These are phyloP conservation scores for Cenchrus americanus DNA, from an alignment of 176 grass and related monocot species.

Conservation along the genomic window DNA sequence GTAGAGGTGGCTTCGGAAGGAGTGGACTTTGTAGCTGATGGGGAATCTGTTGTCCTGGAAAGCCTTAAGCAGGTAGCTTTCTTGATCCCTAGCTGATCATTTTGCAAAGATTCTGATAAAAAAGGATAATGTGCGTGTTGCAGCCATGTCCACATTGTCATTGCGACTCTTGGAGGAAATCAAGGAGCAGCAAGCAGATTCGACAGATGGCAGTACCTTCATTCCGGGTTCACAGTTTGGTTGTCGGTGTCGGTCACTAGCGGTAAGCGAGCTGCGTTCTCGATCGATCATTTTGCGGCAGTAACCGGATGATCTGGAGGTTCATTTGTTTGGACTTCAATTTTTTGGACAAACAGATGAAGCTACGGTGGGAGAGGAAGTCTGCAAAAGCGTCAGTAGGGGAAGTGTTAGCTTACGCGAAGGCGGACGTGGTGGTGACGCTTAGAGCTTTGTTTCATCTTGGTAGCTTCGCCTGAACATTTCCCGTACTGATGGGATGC, in stretches of 20 bases:
- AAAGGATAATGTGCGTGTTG: not conserved
- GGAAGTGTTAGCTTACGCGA: conserved; percentile 75
- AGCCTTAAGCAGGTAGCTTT: conserved; percentile 78
- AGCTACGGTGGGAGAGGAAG: conserved; percentile 79
- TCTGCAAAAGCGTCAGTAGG: conserved; percentile 56
- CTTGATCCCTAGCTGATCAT: not conserved
- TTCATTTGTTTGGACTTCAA: not conserved
- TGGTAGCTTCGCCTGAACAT: not conserved
- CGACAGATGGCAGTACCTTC: conserved; percentile 82
- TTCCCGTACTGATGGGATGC: not conserved
- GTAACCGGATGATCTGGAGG: not conserved
- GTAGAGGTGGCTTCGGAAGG: conserved; percentile 81
- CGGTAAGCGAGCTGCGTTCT: conserved; percentile 42
- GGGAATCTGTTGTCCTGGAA: conserved; percentile 78
- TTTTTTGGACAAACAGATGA: conserved; percentile 56
- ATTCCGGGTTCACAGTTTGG: conserved; percentile 89
- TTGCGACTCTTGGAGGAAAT: conserved; percentile 79
- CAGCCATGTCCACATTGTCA: conserved; percentile 82
- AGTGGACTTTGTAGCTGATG: conserved; percentile 73
- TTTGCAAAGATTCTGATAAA: conserved; percentile 6
- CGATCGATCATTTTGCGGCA: not conserved
- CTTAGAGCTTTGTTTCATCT: conserved; percentile 1
- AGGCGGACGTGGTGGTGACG: conserved; percentile 89
- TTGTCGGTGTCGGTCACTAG: conserved; percentile 66
- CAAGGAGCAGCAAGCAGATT: conserved; percentile 87